A percentile compares a stretch with the other conserved stretches of the same genome.
Evolutionary conservation across 305 asterid species (phyloP).

Genomic region (Solanum hybrid): DNA sequence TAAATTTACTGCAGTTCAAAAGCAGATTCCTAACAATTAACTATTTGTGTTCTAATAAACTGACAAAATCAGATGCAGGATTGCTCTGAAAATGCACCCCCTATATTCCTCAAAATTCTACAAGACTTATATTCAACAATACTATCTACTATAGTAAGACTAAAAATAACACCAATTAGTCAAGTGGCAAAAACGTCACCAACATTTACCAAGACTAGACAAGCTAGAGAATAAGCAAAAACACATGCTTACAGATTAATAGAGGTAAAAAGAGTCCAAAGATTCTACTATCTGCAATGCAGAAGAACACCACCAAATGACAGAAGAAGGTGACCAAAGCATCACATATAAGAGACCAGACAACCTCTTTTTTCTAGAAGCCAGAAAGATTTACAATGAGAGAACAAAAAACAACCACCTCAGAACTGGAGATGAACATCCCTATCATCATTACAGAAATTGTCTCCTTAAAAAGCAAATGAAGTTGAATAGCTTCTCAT

Average conservation of each 20-base stretch:
- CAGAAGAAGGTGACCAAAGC: background rate
- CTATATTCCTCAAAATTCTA: background rate
- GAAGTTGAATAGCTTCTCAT: background rate
- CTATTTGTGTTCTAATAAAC: background rate
- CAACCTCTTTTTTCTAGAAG: background rate
- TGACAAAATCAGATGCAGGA: background rate
- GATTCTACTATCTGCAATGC: background rate
- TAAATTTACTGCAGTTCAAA: too few species aligned
- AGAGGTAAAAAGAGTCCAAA: background rate
- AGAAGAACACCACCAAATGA: background rate
- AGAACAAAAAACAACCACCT: background rate
- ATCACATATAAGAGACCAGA: background rate
- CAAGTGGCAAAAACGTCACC: background rate
- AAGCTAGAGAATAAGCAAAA: background rate
- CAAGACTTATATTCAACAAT: background rate
- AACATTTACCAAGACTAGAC: background rate
- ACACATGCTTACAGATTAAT: background rate
- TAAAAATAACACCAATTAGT: background rate
- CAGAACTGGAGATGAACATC: background rate
- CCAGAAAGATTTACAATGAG: background rate
- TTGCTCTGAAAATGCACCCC: background rate
- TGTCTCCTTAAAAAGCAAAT: background rate
- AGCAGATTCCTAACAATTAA: too few species aligned
- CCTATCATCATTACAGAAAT: background rate
- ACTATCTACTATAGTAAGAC: background rate